Percentiles rank a stretch among this genome's conserved stretches.
Evolutionary conservation across 148 eudicot genomes (phyloP).

Genomic region (Beta vulgaris): DNA sequence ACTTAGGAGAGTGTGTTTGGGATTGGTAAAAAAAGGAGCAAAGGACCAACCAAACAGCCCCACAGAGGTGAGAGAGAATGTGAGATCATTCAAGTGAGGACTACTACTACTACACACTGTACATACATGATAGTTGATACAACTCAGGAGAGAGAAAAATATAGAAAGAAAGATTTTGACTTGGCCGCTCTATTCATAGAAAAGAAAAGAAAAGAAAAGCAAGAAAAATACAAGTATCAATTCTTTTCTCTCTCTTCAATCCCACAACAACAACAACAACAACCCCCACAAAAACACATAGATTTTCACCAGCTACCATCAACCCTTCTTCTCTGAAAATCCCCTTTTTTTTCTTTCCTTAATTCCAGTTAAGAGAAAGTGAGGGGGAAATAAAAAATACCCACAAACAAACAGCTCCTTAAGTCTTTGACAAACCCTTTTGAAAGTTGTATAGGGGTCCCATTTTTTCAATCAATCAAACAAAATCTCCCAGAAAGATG

Average conservation of each 20-base stretch:
- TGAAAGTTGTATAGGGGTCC: conserved; percentile 14
- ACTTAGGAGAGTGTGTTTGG: neutral
- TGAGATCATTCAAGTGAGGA: conserved; percentile 16
- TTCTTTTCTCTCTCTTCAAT: neutral
- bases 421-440: conserved; percentile 15
- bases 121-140: neutral
- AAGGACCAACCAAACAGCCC: conserved; percentile 9
- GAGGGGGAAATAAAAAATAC: neutral
- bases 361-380: neutral
- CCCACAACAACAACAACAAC: neutral
- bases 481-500: conserved; percentile 12
- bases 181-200: neutral
- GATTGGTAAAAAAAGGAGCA: conserved; percentile 6
- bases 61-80: no score
- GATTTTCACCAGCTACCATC: conserved; percentile 1
- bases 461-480: conserved; percentile 18
- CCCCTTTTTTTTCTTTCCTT: neutral
- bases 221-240: no score
- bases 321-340: neutral
- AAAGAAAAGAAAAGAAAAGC: neutral
- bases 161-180: conserved; percentile 23
- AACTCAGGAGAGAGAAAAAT: neutral
- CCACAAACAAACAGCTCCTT: neutral
- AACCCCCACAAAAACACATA: conserved; percentile 15
- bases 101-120: conserved; percentile 2